These are phyloP conservation scores for Alternaria atra DNA, from an alignment of 2,329 filamentous ascomycete species.

Conservation along the genomic window DNA sequence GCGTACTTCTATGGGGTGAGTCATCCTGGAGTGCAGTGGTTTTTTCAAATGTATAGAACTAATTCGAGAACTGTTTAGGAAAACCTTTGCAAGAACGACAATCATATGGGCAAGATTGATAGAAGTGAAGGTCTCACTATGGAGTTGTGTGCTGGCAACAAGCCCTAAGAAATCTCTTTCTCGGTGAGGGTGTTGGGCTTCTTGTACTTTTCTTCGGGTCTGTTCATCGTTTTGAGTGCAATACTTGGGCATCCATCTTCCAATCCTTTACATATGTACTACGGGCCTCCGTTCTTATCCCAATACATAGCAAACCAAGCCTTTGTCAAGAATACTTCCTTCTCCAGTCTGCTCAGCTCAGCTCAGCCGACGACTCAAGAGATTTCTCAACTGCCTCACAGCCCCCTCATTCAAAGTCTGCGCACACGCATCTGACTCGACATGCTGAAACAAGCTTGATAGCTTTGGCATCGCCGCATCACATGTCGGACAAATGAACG, in stretches of 20 bases:
- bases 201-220: neutral
- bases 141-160: constrained; percentile 28
- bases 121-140: constrained; percentile 20
- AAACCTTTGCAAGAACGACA: constrained; percentile 28
- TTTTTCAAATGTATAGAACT: neutral
- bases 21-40: neutral
- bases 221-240: neutral
- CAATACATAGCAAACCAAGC: neutral
- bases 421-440: constrained; percentile 11
- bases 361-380: neutral
- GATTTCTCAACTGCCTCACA: neutral
- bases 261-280: no score
- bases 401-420: neutral
- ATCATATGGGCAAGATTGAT: constrained; percentile 17
- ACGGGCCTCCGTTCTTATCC: no score
- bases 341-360: neutral
- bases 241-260: no score
- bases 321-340: neutral
- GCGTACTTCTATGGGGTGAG: constrained; percentile 28
- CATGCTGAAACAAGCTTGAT: constrained; percentile 17
- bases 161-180: neutral
- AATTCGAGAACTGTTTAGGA: constrained; percentile 11
- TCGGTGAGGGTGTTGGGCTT: neutral
- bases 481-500: constrained; percentile 6
- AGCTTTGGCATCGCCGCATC: neutral